A percentile compares a stretch with the other conserved stretches of the same genome.
Evolutionary conservation across 345 rosid genomes (phyloP).

Genomic region (Hypericum perforatum): DNA sequence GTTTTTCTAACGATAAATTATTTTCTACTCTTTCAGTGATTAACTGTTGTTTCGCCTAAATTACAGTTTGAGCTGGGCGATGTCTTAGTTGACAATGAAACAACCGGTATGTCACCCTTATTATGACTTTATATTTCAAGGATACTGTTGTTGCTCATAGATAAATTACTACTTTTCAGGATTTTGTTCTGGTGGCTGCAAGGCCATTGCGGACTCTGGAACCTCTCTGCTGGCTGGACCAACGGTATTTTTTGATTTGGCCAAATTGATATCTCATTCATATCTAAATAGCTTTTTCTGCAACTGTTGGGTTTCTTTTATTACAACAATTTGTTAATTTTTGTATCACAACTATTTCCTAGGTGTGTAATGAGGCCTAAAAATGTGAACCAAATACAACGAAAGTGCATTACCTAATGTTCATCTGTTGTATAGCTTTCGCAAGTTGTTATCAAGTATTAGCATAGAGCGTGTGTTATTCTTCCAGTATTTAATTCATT

Average conservation of each 20-base stretch:
- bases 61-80: conserved; percentile 43
- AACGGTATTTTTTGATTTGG: conserved; percentile 22
- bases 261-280: too few species aligned
- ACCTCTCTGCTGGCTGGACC: conserved; percentile 51
- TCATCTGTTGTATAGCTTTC: too few species aligned
- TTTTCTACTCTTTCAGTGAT: neutral
- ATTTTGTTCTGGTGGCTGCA: conserved; percentile 29
- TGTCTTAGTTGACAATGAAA: conserved; percentile 23
- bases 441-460: too few species aligned
- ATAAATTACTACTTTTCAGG: conserved; percentile 20
- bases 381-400: too few species aligned
- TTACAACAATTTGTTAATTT: too few species aligned
- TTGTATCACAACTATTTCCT: too few species aligned
- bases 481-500: too few species aligned
- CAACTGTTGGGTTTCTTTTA: too few species aligned
- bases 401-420: too few species aligned
- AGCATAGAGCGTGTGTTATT: too few species aligned
- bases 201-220: conserved; percentile 51
- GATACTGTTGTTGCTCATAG: neutral
- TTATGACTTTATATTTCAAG: neutral
- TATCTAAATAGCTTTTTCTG: too few species aligned
- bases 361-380: too few species aligned
- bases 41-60: neutral
- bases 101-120: conserved; percentile 31
- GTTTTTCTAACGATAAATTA: neutral